Conservation (phyloP, 78 protist species). For the Monocercomonoides exilis region DNA sequence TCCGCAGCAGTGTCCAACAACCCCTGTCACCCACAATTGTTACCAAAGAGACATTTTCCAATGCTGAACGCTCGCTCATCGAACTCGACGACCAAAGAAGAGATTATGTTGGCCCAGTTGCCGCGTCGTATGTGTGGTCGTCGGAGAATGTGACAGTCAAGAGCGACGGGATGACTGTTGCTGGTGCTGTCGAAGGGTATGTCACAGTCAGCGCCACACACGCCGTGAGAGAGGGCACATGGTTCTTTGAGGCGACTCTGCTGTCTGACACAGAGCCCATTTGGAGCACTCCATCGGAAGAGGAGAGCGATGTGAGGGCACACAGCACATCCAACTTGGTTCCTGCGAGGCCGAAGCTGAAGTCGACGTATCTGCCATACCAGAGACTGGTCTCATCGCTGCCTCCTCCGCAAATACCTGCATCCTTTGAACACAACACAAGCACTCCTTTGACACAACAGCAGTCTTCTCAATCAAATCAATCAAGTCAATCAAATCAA, state of each 20-base stretch:
- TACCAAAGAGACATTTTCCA: too few relatives aligned
- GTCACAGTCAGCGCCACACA: neutral
- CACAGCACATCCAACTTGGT: too few relatives aligned
- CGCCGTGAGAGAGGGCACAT: neutral
- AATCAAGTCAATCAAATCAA: too few relatives aligned
- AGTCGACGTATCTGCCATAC: too few relatives aligned
- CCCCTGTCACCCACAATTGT: too few relatives aligned
- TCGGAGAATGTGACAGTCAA: neutral
- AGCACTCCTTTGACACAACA: neutral
- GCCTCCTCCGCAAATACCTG: too few relatives aligned
- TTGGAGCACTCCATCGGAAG: neutral
- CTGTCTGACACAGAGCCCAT: neutral
- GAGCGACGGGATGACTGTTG: neutral
- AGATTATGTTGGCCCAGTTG: neutral
- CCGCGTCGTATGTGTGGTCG: neutral
- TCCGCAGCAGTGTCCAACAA: too few relatives aligned
- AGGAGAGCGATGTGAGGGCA: too few relatives aligned
- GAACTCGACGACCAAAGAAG: neutral
- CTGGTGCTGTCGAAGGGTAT: neutral
- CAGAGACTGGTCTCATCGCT: too few relatives aligned
- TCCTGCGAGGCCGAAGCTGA: too few relatives aligned
- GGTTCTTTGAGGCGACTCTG: neutral
- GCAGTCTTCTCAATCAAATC: neutral
- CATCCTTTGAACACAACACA: too few relatives aligned
- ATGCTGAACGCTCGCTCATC: too few relatives aligned